These are phyloP conservation scores for Triglochin maritima DNA, from an alignment of 106 monocot genomes.

Conservation along the genomic window DNA sequence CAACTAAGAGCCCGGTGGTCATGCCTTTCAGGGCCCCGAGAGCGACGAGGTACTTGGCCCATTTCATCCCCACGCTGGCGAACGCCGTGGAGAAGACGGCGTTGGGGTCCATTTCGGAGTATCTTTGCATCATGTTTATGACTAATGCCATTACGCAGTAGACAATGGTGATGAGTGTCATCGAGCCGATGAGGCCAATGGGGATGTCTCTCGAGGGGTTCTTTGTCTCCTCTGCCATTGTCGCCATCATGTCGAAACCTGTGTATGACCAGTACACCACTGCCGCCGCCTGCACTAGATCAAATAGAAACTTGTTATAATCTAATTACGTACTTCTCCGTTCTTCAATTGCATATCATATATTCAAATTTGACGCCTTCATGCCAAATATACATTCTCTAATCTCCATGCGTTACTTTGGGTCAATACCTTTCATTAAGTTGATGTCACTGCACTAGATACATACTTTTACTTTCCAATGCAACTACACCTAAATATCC, in stretches of 20 bases:
- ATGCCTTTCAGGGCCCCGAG: slow-evolving; percentile 85
- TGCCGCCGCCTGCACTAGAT: slow-evolving; percentile 24
- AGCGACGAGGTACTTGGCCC: slow-evolving; percentile 75
- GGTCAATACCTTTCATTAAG: too few species aligned
- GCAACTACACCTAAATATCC: too few species aligned
- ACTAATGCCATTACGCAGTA: slow-evolving; percentile 71
- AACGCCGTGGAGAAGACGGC: slow-evolving; percentile 75
- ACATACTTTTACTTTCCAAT: too few species aligned
- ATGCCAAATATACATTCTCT: too few species aligned
- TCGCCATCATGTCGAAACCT: slow-evolving; percentile 72
- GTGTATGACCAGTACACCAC: slow-evolving; percentile 67
- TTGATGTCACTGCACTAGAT: too few species aligned
- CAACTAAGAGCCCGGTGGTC: slow-evolving; percentile 39
- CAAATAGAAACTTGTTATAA: too few species aligned
- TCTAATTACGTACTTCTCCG: too few species aligned
- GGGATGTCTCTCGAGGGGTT: slow-evolving; percentile 81
- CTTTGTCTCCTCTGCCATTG: slow-evolving; percentile 75
- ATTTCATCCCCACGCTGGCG: slow-evolving; percentile 55
- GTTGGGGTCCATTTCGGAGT: slow-evolving; percentile 38
- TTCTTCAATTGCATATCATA: too few species aligned
- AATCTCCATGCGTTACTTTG: too few species aligned
- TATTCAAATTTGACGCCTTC: too few species aligned
- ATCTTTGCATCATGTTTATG: slow-evolving; percentile 66
- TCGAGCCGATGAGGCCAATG: slow-evolving; percentile 58
- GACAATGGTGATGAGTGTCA: slow-evolving; percentile 50